Evolutionary conservation across 1,284 basidiomycete species (phyloP).

Genomic region (Bjerkandera adusta): DNA sequence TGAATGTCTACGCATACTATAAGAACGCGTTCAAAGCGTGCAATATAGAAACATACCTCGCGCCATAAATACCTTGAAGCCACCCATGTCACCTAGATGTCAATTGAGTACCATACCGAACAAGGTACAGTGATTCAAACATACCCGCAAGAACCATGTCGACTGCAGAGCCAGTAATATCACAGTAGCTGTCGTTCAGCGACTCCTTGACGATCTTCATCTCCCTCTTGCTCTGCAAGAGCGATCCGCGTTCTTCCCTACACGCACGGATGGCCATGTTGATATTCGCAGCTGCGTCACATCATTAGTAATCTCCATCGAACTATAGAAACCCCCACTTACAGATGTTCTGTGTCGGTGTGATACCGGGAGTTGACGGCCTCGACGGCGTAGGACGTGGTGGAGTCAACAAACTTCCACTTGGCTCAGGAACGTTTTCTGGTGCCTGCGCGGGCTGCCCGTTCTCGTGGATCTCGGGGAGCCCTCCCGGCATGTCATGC

Average conservation of each 20-base stretch:
- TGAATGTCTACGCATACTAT: constrained; percentile 46
- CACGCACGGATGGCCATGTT: constrained; percentile 79
- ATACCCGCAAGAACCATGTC: constrained; percentile 53
- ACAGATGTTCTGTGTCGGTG: constrained; percentile 64
- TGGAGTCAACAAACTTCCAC: constrained; percentile 3
- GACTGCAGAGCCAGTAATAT: constrained; percentile 66
- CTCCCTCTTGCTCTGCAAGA: constrained; percentile 61
- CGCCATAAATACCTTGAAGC: constrained; percentile 66
- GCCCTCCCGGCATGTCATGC: constrained; percentile 10
- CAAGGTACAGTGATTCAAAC: not conserved
- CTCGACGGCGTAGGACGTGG: constrained; percentile 13
- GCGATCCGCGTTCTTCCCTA: constrained; percentile 61
- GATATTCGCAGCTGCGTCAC: constrained; percentile 57
- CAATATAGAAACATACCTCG: constrained; percentile 45
- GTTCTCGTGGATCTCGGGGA: constrained; percentile 7
- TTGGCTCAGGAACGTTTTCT: not conserved
- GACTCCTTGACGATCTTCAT: constrained; percentile 78
- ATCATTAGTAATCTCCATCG: not conserved
- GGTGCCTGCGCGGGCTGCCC: not conserved
- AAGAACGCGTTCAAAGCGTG: constrained; percentile 2
- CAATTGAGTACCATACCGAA: not conserved
- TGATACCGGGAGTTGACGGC: constrained; percentile 34
- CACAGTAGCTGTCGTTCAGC: constrained; percentile 80
- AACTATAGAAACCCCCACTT: constrained; percentile 18
- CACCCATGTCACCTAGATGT: constrained; percentile 54